A percentile compares a stretch with the other conserved stretches of the same genome.
Conservation (phyloP, 768 basidiomycete genomes). For the Naematelia encephala region DNA sequence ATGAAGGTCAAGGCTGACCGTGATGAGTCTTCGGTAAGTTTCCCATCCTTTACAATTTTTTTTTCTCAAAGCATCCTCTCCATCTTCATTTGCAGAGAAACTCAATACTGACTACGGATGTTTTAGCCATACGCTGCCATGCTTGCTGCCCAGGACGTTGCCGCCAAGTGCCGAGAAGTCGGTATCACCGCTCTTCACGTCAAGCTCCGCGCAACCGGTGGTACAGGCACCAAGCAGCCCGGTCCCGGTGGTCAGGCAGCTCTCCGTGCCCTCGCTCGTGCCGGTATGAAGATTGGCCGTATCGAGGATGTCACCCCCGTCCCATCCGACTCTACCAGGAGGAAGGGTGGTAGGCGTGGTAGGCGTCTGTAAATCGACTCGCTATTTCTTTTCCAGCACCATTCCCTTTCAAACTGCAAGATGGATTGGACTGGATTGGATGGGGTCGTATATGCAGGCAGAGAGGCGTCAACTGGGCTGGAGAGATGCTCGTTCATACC, state of each 20-base stretch:
- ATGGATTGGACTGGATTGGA: neutral
- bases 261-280: slow-evolving; percentile 94
- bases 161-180: slow-evolving; percentile 92
- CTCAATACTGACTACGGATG: neutral
- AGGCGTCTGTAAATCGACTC: slow-evolving; percentile 64
- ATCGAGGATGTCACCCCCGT: slow-evolving; percentile 98
- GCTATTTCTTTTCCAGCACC: too few species aligned
- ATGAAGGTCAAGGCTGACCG: slow-evolving; percentile 99
- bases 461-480: too few species aligned
- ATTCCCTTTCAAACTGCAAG: too few species aligned
- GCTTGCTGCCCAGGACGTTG: slow-evolving; percentile 97
- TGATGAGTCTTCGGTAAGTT: slow-evolving; percentile 88
- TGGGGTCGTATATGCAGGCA: too few species aligned
- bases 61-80: slow-evolving; percentile 5
- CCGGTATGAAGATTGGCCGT: slow-evolving; percentile 95
- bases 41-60: neutral
- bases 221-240: slow-evolving; percentile 97
- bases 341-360: slow-evolving; percentile 99
- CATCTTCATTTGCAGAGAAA: too few species aligned
- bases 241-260: slow-evolving; percentile 98
- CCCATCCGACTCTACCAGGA: slow-evolving; percentile 92
- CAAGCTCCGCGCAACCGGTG: slow-evolving; percentile 96
- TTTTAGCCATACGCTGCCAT: slow-evolving; percentile 67
- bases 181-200: slow-evolving; percentile 98
- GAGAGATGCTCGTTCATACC: neutral